Percentiles rank a stretch among this genome's conserved stretches.
Evolutionary conservation across 1,284 basidiomycete genomes (phyloP).

Genomic region (Xerocomus nothofagi): DNA sequence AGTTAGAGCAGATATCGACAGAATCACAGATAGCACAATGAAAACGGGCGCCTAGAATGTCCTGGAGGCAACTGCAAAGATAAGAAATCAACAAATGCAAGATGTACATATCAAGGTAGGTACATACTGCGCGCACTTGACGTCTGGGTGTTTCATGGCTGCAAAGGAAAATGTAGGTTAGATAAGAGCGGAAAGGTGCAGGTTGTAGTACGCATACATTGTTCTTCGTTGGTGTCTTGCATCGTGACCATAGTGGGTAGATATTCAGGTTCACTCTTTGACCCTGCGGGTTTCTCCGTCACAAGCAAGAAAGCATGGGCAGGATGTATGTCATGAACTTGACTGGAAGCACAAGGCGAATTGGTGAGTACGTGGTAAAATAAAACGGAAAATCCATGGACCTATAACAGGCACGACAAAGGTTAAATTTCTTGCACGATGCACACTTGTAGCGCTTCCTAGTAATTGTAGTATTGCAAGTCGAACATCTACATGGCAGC

Average conservation of each 20-base stretch:
- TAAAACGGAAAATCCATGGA: conserved; percentile 28
- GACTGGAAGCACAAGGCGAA: conserved; percentile 35
- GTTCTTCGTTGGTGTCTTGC: conserved; percentile 52
- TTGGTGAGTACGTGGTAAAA: conserved; percentile 6
- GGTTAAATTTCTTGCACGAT: conserved; percentile 74
- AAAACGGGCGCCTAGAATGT: conserved; percentile 87
- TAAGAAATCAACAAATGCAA: not conserved
- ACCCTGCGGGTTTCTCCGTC: conserved; percentile 55
- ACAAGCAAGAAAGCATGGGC: conserved; percentile 81
- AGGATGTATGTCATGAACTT: conserved; percentile 88
- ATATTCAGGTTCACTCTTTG: conserved; percentile 43
- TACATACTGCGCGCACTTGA: conserved; percentile 78
- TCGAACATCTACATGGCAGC: conserved; percentile 67
- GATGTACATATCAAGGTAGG: not conserved
- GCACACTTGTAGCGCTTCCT: conserved; percentile 81
- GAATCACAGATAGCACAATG: conserved; percentile 86
- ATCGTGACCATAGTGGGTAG: conserved; percentile 25
- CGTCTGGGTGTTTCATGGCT: conserved; percentile 72
- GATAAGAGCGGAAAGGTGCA: not conserved
- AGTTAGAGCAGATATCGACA: conserved; percentile 85
- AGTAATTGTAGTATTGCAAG: conserved; percentile 63
- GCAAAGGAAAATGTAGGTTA: conserved; percentile 14
- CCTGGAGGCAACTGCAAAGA: conserved; percentile 72
- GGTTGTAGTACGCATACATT: conserved; percentile 47
- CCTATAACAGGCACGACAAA: conserved; percentile 83